Conservation (phyloP, 2,329 filamentous ascomycete species). For the Talaromyces sp. region DNA sequence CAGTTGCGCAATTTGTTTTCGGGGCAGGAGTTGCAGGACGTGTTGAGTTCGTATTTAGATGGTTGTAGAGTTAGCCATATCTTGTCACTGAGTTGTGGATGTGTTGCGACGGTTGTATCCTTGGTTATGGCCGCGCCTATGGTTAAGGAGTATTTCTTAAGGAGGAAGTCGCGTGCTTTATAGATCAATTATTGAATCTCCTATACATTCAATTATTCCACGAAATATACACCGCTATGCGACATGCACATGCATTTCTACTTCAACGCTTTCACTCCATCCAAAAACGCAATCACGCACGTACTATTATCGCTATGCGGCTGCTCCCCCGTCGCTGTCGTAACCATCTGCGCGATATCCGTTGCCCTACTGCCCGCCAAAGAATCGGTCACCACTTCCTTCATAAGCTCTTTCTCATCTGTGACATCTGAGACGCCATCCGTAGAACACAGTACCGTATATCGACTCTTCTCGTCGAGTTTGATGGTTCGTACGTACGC, state of each 20-base stretch:
- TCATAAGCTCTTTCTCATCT: slow-evolving; percentile 29
- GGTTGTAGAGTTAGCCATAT: slow-evolving; percentile 11
- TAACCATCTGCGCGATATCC: slow-evolving; percentile 30
- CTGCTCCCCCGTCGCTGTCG: slow-evolving; percentile 20
- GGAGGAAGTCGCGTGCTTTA: neutral
- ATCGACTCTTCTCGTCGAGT: slow-evolving; percentile 26
- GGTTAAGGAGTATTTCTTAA: slow-evolving; percentile 1
- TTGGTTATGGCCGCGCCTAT: slow-evolving; percentile 9
- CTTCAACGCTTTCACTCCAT: slow-evolving; percentile 26
- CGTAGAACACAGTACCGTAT: slow-evolving; percentile 29
- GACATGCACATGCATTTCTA: neutral
- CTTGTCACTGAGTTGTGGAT: slow-evolving; percentile 9
- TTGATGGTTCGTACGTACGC: slow-evolving; percentile 27
- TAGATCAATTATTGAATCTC: neutral
- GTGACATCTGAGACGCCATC: slow-evolving; percentile 31
- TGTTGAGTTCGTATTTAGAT: slow-evolving; percentile 12
- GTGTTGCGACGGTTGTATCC: slow-evolving; percentile 4
- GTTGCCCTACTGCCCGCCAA: slow-evolving; percentile 28
- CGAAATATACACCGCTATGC: neutral
- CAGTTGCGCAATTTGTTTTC: slow-evolving; percentile 9
- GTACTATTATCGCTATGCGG: slow-evolving; percentile 31
- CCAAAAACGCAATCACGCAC: slow-evolving; percentile 32
- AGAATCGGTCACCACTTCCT: slow-evolving; percentile 30
- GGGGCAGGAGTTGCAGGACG: slow-evolving; percentile 3
- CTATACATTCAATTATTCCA: too few relatives aligned